Evolutionary conservation across 2,329 filamentous ascomycete species (phyloP).

Genomic region (Orbilia javanica): DNA sequence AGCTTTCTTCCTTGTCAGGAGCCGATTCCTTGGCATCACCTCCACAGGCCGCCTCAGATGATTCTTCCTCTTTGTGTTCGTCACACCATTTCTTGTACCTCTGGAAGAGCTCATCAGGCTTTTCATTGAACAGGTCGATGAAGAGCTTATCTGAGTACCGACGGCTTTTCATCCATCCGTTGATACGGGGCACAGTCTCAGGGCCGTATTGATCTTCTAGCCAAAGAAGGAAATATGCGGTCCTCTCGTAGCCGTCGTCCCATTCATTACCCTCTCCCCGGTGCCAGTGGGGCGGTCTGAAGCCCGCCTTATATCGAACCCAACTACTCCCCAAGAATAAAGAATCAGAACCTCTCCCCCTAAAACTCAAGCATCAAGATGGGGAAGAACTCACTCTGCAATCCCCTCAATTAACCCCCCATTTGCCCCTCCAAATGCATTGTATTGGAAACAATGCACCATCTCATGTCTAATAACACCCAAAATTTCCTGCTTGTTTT

Average conservation of each 20-base stretch:
- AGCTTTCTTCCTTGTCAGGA: neutral
- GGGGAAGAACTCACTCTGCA: constrained; percentile 71
- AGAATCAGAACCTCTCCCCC: neutral
- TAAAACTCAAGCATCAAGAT: neutral
- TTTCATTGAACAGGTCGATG: constrained; percentile 74
- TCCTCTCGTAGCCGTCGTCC: constrained; percentile 77
- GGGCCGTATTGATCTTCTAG: constrained; percentile 76
- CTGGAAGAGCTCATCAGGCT: constrained; percentile 78
- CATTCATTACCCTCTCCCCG: constrained; percentile 66
- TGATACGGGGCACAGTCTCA: constrained; percentile 74
- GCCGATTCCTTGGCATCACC: neutral
- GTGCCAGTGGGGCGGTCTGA: constrained; percentile 88
- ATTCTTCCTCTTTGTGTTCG: constrained; percentile 15
- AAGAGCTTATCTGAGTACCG: constrained; percentile 78
- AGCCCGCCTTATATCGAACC: constrained; percentile 80
- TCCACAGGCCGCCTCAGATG: neutral
- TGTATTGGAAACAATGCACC: constrained; percentile 93
- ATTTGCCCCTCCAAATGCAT: constrained; percentile 73
- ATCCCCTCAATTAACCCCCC: constrained; percentile 89
- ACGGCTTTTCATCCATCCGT: constrained; percentile 75
- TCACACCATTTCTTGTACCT: constrained; percentile 72
- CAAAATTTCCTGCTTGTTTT: constrained; percentile 74
- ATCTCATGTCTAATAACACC: constrained; percentile 93
- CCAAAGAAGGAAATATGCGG: constrained; percentile 90
- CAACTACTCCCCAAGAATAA: constrained; percentile 67